A percentile compares a stretch with the other conserved stretches of the same genome.
These are phyloP conservation scores for Omphalotus olearius DNA, from an alignment of 1,284 basidiomycete genomes.

Conservation along the genomic window DNA sequence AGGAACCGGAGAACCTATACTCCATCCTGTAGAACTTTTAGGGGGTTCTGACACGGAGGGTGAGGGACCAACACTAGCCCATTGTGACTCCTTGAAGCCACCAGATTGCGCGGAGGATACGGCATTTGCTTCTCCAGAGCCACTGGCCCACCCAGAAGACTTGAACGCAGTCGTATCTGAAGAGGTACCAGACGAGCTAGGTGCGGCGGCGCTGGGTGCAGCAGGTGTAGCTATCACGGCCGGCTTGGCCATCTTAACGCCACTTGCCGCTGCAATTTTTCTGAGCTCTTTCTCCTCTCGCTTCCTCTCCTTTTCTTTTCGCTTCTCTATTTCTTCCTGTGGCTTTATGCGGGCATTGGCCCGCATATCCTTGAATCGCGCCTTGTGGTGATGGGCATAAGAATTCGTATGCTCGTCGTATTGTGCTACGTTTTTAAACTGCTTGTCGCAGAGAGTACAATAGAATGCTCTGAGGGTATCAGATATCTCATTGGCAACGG, in stretches of 20 bases:
- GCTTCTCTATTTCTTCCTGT: slow-evolving; percentile 60
- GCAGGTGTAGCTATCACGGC: slow-evolving; percentile 22
- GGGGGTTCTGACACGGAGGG: slow-evolving; percentile 15
- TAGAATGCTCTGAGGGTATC: slow-evolving; percentile 70
- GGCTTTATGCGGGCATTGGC: slow-evolving; percentile 54
- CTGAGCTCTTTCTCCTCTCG: slow-evolving; percentile 77
- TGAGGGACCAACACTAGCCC: slow-evolving; percentile 44
- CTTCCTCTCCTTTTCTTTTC: slow-evolving; percentile 79
- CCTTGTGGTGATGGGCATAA: slow-evolving; percentile 80
- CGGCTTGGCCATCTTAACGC: slow-evolving; percentile 61
- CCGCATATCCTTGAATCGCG: slow-evolving; percentile 74
- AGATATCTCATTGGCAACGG: slow-evolving; percentile 62
- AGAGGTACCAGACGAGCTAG: slow-evolving; percentile 22
- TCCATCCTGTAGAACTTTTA: slow-evolving; percentile 12
- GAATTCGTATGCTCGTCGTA: slow-evolving; percentile 85
- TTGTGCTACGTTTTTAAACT: slow-evolving; percentile 76
- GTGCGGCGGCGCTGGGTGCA: slow-evolving; percentile 16
- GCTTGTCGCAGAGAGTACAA: slow-evolving; percentile 77
- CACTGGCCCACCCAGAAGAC: slow-evolving; percentile 47
- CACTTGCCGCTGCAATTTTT: slow-evolving; percentile 74
- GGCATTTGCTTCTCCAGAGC: slow-evolving; percentile 22
- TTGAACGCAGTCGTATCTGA: slow-evolving; percentile 29
- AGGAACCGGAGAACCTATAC: background rate
- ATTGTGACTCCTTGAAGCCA: slow-evolving; percentile 54
- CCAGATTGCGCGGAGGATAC: slow-evolving; percentile 3